Conservation (phyloP, 768 basidiomycete genomes). For the Chlorophyllum brunneum region DNA sequence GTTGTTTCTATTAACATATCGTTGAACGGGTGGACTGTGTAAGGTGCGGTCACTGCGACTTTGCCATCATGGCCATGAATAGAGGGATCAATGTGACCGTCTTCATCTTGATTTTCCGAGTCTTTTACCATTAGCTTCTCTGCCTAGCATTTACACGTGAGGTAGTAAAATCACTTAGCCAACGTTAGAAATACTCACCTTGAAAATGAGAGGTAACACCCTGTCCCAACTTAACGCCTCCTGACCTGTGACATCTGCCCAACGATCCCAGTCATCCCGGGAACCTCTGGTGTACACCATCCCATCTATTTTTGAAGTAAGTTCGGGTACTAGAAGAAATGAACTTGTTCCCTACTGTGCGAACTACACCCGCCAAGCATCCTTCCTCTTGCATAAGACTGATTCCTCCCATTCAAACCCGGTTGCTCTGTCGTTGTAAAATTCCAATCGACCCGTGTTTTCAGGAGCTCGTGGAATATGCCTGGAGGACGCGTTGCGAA, state of each 20-base stretch:
- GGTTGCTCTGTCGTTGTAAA: conserved; percentile 13
- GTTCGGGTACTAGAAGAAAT: too few species aligned
- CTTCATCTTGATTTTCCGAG: conserved; percentile 11
- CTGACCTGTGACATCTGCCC: conserved; percentile 25
- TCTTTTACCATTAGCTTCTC: conserved; percentile 1
- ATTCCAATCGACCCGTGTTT: conserved; percentile 17
- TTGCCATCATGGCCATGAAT: conserved; percentile 11
- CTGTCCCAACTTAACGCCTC: conserved; percentile 30
- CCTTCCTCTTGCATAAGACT: conserved; percentile 4
- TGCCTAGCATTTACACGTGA: not conserved
- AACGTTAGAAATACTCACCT: conserved; percentile 11
- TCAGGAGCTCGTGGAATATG: not conserved
- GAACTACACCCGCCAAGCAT: conserved; percentile 16
- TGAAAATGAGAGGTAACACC: conserved; percentile 24
- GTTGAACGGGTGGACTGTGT: conserved; percentile 7
- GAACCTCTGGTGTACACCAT: conserved; percentile 32
- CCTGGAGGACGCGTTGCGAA: conserved; percentile 4
- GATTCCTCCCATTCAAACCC: conserved; percentile 9
- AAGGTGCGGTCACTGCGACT: not conserved
- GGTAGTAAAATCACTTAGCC: not conserved
- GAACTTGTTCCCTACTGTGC: conserved; percentile 7
- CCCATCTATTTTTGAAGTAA: too few species aligned
- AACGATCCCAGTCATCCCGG: conserved; percentile 29
- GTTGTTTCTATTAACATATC: conserved; percentile 8
- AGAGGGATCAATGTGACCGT: conserved; percentile 13